Conservation (phyloP, 2,329 filamentous ascomycete genomes). For the Ophiostoma sp. region DNA sequence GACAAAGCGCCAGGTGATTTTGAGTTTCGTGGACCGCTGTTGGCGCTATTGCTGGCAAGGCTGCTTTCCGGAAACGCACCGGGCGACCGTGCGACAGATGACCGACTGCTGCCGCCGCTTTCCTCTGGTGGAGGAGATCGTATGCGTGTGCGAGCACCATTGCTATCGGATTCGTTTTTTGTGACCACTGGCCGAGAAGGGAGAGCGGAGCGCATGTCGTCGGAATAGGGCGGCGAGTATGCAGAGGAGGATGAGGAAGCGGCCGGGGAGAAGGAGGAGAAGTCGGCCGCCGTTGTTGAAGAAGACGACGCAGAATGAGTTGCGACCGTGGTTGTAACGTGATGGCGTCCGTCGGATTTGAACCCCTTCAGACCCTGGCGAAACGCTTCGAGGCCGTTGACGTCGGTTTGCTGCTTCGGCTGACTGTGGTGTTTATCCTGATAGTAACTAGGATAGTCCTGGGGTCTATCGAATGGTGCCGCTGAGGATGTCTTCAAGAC, state of each 20-base stretch:
- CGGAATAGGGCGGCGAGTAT: neutral
- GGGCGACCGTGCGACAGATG: conserved; percentile 15
- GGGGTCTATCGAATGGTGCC: conserved; percentile 22
- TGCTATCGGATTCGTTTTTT: conserved; percentile 22
- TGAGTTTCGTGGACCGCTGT: conserved; percentile 19
- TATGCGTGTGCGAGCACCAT: conserved; percentile 19
- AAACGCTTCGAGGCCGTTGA: conserved; percentile 16
- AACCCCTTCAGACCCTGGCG: conserved; percentile 20
- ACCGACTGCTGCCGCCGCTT: conserved; percentile 23
- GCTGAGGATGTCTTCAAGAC: conserved; percentile 25
- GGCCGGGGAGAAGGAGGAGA: conserved; percentile 5
- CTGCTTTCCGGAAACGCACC: neutral
- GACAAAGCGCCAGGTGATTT: conserved; percentile 17
- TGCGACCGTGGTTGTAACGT: neutral
- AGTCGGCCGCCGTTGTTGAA: neutral
- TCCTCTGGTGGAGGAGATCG: conserved; percentile 29
- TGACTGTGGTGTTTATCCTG: neutral
- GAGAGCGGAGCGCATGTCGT: conserved; percentile 28
- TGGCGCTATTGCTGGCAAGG: neutral
- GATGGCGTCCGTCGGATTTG: conserved; percentile 1
- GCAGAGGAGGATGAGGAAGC: neutral
- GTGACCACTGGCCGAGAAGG: conserved; percentile 28
- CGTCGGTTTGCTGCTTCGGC: conserved; percentile 3
- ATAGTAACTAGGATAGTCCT: conserved; percentile 12
- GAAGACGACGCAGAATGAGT: neutral